Percentiles rank a stretch among this genome's conserved stretches.
phyloP scores from a whole-genome alignment of 371 early-diverging fungal genomes.

The Circinella umbellata region DNA sequence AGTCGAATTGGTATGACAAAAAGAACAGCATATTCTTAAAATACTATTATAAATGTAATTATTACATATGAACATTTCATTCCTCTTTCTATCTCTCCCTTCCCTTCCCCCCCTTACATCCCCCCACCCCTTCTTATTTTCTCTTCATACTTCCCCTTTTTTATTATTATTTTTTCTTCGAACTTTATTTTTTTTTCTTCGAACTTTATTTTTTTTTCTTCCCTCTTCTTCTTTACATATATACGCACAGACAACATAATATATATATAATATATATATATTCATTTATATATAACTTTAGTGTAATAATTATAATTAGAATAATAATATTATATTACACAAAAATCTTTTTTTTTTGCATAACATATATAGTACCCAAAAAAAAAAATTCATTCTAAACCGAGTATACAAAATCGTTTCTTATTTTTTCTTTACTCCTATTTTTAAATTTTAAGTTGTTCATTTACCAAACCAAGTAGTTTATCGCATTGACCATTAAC shows the following conservation, averaged over 20 bases:
- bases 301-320: no score
- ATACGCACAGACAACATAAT: no score
- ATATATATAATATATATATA: no score
- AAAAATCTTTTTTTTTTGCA: no score
- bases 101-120: not conserved
- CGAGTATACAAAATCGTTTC: not conserved
- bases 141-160: no score
- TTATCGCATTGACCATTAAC: not conserved
- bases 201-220: no score
- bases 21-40: not conserved
- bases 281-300: no score
- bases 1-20: slow-evolving; percentile 22
- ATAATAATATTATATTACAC: not conserved
- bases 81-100: not conserved
- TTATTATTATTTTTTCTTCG: no score
- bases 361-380: not conserved
- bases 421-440: not conserved
- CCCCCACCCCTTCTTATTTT: no score
- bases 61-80: not conserved
- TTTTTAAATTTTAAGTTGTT: not conserved
- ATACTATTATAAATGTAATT: not conserved
- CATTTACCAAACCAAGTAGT: not conserved
- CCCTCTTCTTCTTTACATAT: no score
- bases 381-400: not conserved
- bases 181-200: no score